Conservation (phyloP, 768 basidiomycete genomes). For the Boletus pseudopeckii region DNA sequence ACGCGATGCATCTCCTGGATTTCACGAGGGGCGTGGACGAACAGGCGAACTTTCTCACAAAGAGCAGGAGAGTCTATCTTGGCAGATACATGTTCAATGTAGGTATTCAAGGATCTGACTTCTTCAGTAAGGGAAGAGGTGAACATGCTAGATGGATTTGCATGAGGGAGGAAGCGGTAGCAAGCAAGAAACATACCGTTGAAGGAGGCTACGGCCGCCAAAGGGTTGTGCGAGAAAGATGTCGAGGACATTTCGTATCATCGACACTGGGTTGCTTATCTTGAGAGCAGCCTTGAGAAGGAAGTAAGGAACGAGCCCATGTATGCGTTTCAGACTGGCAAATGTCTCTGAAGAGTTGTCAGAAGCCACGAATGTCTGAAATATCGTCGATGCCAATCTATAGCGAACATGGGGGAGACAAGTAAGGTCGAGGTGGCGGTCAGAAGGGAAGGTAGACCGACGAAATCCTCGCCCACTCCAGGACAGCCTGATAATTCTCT, state of each 20-base stretch:
- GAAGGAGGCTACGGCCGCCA: slow-evolving; percentile 86
- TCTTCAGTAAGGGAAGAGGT: slow-evolving; percentile 90
- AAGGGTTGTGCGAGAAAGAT: slow-evolving; percentile 97
- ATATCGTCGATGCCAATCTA: slow-evolving; percentile 93
- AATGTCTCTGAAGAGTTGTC: slow-evolving; percentile 91
- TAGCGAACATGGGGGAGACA: slow-evolving; percentile 1
- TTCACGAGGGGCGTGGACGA: slow-evolving; percentile 83
- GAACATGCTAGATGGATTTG: slow-evolving; percentile 70
- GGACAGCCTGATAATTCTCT: slow-evolving; percentile 77
- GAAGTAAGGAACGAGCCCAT: slow-evolving; percentile 97
- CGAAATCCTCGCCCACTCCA: slow-evolving; percentile 98
- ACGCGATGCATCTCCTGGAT: slow-evolving; percentile 78
- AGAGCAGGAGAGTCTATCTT: slow-evolving; percentile 87
- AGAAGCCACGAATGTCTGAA: slow-evolving; percentile 90
- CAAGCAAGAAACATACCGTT: slow-evolving; percentile 51
- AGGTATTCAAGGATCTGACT: slow-evolving; percentile 76
- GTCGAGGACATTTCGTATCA: slow-evolving; percentile 91
- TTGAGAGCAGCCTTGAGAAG: slow-evolving; percentile 88
- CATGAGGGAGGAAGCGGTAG: not conserved
- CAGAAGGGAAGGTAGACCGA: slow-evolving; percentile 41
- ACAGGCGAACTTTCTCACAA: slow-evolving; percentile 84
- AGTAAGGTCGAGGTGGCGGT: slow-evolving; percentile 3
- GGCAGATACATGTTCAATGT: slow-evolving; percentile 81
- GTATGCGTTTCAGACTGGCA: slow-evolving; percentile 83
- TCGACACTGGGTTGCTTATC: slow-evolving; percentile 92